phyloP scores from a whole-genome alignment of 2,329 filamentous ascomycete species.

The Periconia sp. region DNA sequence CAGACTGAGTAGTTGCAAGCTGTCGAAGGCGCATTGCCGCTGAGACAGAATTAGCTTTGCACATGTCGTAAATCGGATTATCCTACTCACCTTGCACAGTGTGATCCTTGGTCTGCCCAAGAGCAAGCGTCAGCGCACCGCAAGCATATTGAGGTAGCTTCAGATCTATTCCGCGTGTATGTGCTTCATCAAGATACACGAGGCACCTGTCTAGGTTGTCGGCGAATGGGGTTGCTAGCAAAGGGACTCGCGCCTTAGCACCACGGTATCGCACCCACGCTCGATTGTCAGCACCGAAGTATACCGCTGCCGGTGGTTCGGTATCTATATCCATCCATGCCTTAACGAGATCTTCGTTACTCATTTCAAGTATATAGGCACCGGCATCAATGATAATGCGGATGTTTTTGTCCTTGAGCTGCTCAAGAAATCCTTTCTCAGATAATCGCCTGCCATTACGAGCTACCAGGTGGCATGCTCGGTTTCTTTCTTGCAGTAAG shows the following conservation, averaged over 20 bases:
- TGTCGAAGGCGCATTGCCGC: constrained; percentile 68
- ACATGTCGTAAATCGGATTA: too few species aligned
- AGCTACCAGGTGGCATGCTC: constrained; percentile 48
- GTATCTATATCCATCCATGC: constrained; percentile 55
- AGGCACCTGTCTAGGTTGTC: constrained; percentile 56
- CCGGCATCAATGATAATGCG: constrained; percentile 65
- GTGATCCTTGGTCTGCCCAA: constrained; percentile 62
- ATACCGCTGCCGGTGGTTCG: constrained; percentile 55
- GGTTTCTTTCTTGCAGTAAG: constrained; percentile 56
- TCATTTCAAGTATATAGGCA: constrained; percentile 64
- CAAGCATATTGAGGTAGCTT: constrained; percentile 52
- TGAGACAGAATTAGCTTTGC: too few species aligned
- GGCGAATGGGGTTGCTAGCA: constrained; percentile 58
- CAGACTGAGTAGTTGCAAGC: constrained; percentile 57
- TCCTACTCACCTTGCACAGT: constrained; percentile 67
- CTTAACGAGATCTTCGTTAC: constrained; percentile 53
- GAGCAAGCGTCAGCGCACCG: constrained; percentile 59
- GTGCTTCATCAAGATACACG: constrained; percentile 63
- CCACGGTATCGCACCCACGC: constrained; percentile 49
- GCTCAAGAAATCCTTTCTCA: constrained; percentile 50
- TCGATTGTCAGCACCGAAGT: constrained; percentile 53
- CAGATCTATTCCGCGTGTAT: constrained; percentile 63
- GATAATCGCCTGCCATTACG: constrained; percentile 39
- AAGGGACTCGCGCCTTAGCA: constrained; percentile 43
- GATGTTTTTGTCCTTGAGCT: constrained; percentile 45